Evolutionary conservation across 2,329 filamentous ascomycete species (phyloP).

Genomic region (Amylocarpus encephaloides): DNA sequence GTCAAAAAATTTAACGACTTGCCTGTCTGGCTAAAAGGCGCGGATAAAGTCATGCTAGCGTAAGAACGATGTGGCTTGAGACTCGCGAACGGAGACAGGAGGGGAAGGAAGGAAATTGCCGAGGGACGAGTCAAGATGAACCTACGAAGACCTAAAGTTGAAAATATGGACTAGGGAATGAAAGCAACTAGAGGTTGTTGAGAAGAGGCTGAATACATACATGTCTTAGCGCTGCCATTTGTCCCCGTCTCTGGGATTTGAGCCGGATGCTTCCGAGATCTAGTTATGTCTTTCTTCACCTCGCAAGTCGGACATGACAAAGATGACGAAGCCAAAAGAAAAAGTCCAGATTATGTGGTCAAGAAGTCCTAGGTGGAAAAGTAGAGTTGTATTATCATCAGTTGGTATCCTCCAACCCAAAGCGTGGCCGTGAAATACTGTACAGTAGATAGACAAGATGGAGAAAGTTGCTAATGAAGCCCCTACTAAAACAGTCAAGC

Average conservation of each 20-base stretch:
- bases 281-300: neutral
- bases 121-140: neutral
- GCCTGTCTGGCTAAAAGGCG: neutral
- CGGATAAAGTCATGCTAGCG: neutral
- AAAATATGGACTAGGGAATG: neutral
- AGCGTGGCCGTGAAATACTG: neutral
- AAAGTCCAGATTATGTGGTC: neutral
- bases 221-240: neutral
- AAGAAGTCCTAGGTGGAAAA: neutral
- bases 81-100: neutral
- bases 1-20: neutral
- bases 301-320: neutral
- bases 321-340: neutral
- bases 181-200: neutral
- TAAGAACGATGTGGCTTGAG: too few species aligned
- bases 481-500: neutral
- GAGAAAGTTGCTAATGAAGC: neutral
- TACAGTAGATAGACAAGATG: neutral
- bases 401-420: neutral
- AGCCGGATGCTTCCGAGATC: neutral
- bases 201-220: neutral
- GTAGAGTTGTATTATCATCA: constrained; percentile 8
- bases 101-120: neutral
- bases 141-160: neutral
- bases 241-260: neutral